phyloP scores from a whole-genome alignment of 2,329 filamentous ascomycete species.

The Hansfordia pulvinata region DNA sequence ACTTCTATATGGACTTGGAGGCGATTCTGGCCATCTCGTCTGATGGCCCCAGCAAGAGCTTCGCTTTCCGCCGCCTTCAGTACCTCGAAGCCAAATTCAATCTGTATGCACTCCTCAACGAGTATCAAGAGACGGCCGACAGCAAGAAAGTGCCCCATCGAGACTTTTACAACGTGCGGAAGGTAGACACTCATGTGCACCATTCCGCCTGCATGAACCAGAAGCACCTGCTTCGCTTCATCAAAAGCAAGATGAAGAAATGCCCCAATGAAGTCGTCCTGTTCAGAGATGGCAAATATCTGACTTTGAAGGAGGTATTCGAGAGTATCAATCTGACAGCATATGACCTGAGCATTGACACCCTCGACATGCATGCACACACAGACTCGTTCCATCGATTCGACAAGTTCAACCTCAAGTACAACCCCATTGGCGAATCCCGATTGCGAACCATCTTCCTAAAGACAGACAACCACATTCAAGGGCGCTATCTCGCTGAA shows the following conservation, averaged over 20 bases:
- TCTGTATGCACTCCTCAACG: slow-evolving; percentile 82
- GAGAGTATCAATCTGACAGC: slow-evolving; percentile 94
- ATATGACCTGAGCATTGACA: slow-evolving; percentile 96
- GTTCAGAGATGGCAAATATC: slow-evolving; percentile 78
- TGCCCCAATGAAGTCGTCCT: slow-evolving; percentile 88
- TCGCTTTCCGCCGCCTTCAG: slow-evolving; percentile 85
- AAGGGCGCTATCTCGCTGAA: slow-evolving; percentile 89
- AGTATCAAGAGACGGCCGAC: slow-evolving; percentile 95
- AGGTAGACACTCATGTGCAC: slow-evolving; percentile 97
- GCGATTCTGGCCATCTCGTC: slow-evolving; percentile 78
- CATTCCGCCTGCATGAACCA: slow-evolving; percentile 99
- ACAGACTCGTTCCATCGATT: slow-evolving; percentile 98
- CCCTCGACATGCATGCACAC: slow-evolving; percentile 96
- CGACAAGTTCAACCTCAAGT: slow-evolving; percentile 99
- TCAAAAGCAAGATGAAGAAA: slow-evolving; percentile 99
- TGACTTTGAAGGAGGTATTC: slow-evolving; percentile 88
- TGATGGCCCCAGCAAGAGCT: slow-evolving; percentile 92
- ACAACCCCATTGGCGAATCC: slow-evolving; percentile 94
- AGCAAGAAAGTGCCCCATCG: slow-evolving; percentile 95
- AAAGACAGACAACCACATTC: slow-evolving; percentile 96
- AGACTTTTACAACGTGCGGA: slow-evolving; percentile 98
- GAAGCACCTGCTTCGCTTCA: slow-evolving; percentile 94
- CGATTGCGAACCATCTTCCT: slow-evolving; percentile 94
- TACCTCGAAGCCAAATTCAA: slow-evolving; percentile 97
- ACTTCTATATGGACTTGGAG: slow-evolving; percentile 94